Conservation (phyloP, 2,329 filamentous ascomycete species). For the Trichoderma lentiforme region DNA sequence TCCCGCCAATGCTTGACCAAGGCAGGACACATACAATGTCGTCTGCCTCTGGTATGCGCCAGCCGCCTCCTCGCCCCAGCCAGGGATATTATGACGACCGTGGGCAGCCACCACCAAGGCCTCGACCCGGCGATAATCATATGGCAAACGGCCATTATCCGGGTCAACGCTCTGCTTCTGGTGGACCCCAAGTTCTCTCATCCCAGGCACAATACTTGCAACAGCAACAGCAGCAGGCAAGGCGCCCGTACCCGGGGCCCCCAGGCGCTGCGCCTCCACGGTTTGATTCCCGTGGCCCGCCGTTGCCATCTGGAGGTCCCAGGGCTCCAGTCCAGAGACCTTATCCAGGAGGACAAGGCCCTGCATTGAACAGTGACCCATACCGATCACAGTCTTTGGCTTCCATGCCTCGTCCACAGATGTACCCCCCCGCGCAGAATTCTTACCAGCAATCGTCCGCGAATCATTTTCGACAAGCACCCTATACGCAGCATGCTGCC, state of each 20-base stretch:
- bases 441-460: conserved; percentile 64
- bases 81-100: conserved; percentile 37
- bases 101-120: conserved; percentile 27
- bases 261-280: conserved; percentile 56
- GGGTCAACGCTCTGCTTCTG: conserved; percentile 50
- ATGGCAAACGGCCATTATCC: conserved; percentile 52
- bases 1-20: conserved; percentile 49
- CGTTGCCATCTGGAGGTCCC: conserved; percentile 39
- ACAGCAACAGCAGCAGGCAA: conserved; percentile 42
- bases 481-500: conserved; percentile 59
- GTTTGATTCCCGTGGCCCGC: conserved; percentile 58
- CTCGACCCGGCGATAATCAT: conserved; percentile 35
- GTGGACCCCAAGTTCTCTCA: conserved; percentile 45
- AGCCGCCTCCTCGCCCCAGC: conserved; percentile 58
- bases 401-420: conserved; percentile 66
- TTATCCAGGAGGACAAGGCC: conserved; percentile 59
- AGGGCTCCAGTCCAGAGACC: conserved; percentile 54
- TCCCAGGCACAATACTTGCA: conserved; percentile 45
- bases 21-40: conserved; percentile 80
- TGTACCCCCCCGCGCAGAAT: conserved; percentile 63
- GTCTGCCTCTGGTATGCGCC: conserved; percentile 56
- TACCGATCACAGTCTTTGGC: conserved; percentile 94
- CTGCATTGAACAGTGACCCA: conserved; percentile 77
- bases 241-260: conserved; percentile 45
- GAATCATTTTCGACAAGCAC: conserved; percentile 74